phyloP scores from a whole-genome alignment of 345 rosid genomes.

The Boechera retrofracta region DNA sequence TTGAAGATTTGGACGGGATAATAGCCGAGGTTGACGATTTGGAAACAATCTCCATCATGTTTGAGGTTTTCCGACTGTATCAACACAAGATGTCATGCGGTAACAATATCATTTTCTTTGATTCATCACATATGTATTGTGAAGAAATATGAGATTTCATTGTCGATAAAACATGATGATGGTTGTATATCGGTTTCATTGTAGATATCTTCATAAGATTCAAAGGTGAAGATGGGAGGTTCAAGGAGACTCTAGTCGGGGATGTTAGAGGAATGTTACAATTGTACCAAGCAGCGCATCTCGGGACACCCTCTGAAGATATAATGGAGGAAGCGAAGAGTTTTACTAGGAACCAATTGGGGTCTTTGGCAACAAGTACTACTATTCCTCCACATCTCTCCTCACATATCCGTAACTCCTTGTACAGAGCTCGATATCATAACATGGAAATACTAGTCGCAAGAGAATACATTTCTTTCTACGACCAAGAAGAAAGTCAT shows the following conservation, averaged over 20 bases:
- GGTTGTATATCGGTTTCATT: neutral
- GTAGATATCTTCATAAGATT: neutral
- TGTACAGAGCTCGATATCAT: conserved; percentile 13
- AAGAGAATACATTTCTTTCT: conserved; percentile 19
- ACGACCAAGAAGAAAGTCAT: conserved; percentile 10
- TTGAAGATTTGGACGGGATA: neutral
- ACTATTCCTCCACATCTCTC: neutral
- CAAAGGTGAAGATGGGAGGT: conserved; percentile 9
- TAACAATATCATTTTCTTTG: neutral
- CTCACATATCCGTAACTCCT: neutral
- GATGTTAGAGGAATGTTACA: conserved; percentile 11
- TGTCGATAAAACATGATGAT: neutral
- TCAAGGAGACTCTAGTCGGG: neutral
- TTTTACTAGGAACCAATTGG: conserved; percentile 9
- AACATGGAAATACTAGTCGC: conserved; percentile 18
- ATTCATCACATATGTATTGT: neutral
- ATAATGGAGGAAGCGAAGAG: conserved; percentile 6
- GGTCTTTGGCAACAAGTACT: neutral
- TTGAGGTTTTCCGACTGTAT: conserved; percentile 9
- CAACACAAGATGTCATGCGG: neutral
- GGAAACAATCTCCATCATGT: conserved; percentile 8
- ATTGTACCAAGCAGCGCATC: conserved; percentile 4
- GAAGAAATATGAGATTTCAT: too few species aligned
- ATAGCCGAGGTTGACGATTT: neutral
- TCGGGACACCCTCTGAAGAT: conserved; percentile 4